These are phyloP conservation scores for Daphne laureola DNA, from an alignment of 441 rosid species.

Conservation along the genomic window DNA sequence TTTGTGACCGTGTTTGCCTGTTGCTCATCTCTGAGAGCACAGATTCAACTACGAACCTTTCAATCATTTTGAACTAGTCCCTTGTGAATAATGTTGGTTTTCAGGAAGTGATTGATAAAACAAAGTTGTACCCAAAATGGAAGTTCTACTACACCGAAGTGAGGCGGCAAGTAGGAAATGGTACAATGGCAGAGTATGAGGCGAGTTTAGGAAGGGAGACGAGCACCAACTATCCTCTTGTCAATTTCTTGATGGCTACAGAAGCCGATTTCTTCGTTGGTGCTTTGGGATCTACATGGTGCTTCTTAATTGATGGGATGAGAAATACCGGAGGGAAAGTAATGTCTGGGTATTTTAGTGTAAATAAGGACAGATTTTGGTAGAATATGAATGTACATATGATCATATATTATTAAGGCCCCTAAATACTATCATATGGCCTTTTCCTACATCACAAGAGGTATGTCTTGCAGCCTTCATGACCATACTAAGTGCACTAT, in stretches of 20 bases:
- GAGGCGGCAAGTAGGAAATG: constrained; percentile 71
- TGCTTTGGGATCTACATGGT: constrained; percentile 96
- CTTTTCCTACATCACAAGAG: too few species aligned
- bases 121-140: constrained; percentile 46
- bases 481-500: too few species aligned
- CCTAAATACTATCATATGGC: too few species aligned
- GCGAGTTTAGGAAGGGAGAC: constrained; percentile 86
- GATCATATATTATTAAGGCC: too few species aligned
- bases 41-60: too few species aligned
- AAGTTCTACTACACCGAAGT: constrained; percentile 77
- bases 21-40: not conserved
- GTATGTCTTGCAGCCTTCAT: too few species aligned
- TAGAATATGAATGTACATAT: constrained; percentile 14
- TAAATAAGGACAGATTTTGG: constrained; percentile 94
- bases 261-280: constrained; percentile 89
- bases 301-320: constrained; percentile 92
- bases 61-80: too few species aligned
- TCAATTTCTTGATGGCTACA: constrained; percentile 85
- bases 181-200: constrained; percentile 71
- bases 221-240: constrained; percentile 87
- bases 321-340: constrained; percentile 94
- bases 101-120: constrained; percentile 62
- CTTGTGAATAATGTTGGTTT: not conserved
- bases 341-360: constrained; percentile 87
- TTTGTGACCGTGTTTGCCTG: constrained; percentile 2